phyloP scores from a whole-genome alignment of 2,329 filamentous ascomycete species.

The Trichoderma koningiopsis region DNA sequence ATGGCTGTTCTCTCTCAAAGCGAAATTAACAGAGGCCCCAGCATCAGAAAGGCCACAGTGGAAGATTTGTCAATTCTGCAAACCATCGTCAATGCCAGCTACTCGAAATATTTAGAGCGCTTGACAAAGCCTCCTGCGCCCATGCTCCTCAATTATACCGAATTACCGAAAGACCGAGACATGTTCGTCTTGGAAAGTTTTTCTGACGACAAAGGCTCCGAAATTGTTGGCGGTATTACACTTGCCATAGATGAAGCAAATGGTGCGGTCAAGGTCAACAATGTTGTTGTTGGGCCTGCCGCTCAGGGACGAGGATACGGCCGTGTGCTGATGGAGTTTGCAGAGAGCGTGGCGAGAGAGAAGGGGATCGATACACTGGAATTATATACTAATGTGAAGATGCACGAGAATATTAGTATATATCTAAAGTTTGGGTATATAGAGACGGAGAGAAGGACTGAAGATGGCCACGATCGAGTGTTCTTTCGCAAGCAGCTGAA shows the following conservation, averaged over 20 bases:
- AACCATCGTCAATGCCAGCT: constrained; percentile 37
- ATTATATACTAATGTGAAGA: constrained; percentile 41
- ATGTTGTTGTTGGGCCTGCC: constrained; percentile 35
- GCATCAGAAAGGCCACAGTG: background rate
- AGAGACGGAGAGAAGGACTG: constrained; percentile 35
- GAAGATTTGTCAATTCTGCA: constrained; percentile 30
- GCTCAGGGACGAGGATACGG: constrained; percentile 40
- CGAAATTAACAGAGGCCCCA: background rate
- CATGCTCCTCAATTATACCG: constrained; percentile 40
- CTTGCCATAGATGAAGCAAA: constrained; percentile 29
- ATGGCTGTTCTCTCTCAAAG: constrained; percentile 4
- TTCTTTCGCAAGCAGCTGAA: constrained; percentile 39
- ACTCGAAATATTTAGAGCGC: constrained; percentile 40
- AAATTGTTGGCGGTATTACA: constrained; percentile 31
- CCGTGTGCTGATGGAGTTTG: constrained; percentile 37
- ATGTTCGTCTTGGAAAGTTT: constrained; percentile 27
- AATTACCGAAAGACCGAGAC: constrained; percentile 33
- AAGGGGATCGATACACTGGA: constrained; percentile 31
- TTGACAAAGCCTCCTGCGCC: constrained; percentile 42
- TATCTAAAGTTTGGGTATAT: constrained; percentile 39
- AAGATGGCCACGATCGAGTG: constrained; percentile 40
- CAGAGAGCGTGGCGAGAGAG: constrained; percentile 34
- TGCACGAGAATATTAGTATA: constrained; percentile 39
- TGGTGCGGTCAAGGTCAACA: constrained; percentile 34
- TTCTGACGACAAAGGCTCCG: background rate